Percentiles rank a stretch among this genome's conserved stretches.
Conservation (phyloP, 192 early-diverging fungal species). For the Linnemannia schmuckeri region DNA sequence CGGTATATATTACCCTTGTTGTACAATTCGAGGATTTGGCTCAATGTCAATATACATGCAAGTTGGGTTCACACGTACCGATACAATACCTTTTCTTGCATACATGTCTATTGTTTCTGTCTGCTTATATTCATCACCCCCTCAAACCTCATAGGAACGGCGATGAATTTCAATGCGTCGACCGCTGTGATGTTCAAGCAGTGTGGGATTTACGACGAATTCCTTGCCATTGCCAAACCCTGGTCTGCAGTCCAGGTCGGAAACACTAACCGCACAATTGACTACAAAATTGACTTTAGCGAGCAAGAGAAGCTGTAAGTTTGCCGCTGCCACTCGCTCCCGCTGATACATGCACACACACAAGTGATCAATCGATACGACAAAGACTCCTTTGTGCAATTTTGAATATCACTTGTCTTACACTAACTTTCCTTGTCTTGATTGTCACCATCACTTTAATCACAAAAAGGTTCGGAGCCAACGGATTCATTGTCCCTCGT, state of each 20-base stretch:
- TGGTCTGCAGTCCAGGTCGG: neutral
- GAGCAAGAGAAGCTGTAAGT: neutral
- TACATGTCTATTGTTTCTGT: neutral
- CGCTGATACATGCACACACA: too few relatives aligned
- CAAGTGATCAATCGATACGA: neutral
- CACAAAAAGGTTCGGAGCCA: constrained; percentile 9
- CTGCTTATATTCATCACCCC: neutral
- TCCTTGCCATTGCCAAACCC: neutral
- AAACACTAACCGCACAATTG: neutral
- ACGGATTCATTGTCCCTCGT: neutral
- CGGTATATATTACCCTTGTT: neutral
- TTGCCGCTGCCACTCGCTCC: neutral
- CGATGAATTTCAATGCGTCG: neutral
- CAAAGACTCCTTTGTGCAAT: neutral
- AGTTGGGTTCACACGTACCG: too few relatives aligned
- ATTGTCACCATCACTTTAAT: neutral
- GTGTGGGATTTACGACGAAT: neutral
- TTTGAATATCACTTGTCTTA: neutral
- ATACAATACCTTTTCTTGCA: too few relatives aligned
- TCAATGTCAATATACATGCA: neutral
- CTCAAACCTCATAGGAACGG: neutral
- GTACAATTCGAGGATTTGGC: neutral
- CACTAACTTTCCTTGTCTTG: neutral
- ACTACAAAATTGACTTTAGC: neutral
- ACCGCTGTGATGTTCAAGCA: constrained; percentile 2